A percentile compares a stretch with the other conserved stretches of the same genome.
phyloP scores from a whole-genome alignment of 495 filamentous ascomycete genomes.

The Hyphodiscus hymeniophilus region DNA sequence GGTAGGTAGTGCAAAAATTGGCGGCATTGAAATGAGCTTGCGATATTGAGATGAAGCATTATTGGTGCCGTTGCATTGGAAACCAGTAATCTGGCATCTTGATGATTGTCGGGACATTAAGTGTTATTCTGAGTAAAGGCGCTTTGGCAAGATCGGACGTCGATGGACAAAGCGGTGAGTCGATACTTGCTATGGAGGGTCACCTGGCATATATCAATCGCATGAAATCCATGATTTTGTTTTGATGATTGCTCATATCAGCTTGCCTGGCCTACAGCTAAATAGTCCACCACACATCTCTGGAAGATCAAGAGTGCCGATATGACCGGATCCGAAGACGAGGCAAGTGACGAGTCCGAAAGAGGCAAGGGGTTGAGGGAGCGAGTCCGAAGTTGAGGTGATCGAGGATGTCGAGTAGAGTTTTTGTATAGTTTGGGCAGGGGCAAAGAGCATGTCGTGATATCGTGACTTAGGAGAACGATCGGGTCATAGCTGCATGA shows the following conservation, averaged over 20 bases:
- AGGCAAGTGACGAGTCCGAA: slow-evolving; percentile 11
- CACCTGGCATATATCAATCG: background rate
- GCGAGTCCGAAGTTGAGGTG: slow-evolving; percentile 13
- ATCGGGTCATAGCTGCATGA: slow-evolving; percentile 25
- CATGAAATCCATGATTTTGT: background rate
- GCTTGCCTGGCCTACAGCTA: slow-evolving; percentile 20
- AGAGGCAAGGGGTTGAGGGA: slow-evolving; percentile 12
- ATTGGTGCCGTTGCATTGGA: no score
- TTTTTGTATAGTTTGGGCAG: background rate
- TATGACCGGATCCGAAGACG: slow-evolving; percentile 11
- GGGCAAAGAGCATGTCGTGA: slow-evolving; percentile 15
- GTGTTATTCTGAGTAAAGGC: no score
- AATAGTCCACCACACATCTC: slow-evolving; percentile 16
- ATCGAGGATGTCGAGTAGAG: slow-evolving; percentile 11
- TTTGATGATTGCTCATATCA: slow-evolving; percentile 6
- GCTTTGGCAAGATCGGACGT: no score
- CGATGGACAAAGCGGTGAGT: background rate
- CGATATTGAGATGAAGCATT: no score
- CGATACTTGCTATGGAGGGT: no score
- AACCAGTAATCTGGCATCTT: no score
- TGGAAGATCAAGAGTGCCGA: slow-evolving; percentile 12
- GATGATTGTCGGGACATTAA: no score
- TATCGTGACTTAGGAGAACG: slow-evolving; percentile 21
- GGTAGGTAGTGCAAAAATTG: background rate
- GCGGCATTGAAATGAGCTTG: no score